Conservation (phyloP, 2,329 filamentous ascomycete genomes). For the Colletotrichum godetiae region DNA sequence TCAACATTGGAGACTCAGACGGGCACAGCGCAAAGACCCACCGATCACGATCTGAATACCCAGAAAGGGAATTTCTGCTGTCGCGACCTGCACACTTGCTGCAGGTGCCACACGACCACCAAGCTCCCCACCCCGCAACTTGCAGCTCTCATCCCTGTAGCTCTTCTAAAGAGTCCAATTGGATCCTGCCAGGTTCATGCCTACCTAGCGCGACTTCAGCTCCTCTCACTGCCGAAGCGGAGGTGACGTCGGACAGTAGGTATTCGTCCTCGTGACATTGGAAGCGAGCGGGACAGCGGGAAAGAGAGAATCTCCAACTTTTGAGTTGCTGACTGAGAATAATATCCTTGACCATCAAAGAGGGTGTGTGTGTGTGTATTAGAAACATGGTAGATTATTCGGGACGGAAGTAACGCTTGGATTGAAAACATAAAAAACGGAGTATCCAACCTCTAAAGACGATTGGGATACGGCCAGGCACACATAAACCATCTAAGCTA, state of each 20-base stretch:
- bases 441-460: too few species aligned
- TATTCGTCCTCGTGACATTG: background rate
- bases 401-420: too few species aligned
- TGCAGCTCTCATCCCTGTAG: background rate
- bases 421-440: too few species aligned
- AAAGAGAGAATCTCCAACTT: background rate
- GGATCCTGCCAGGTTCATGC: background rate
- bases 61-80: conserved; percentile 35
- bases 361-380: too few species aligned
- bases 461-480: too few species aligned
- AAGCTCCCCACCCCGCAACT: conserved; percentile 27
- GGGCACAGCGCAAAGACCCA: conserved; percentile 1
- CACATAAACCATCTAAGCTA: too few species aligned
- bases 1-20: too few species aligned
- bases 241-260: background rate
- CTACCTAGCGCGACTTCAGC: background rate
- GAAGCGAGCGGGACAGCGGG: background rate
- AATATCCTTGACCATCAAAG: too few species aligned
- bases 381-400: too few species aligned
- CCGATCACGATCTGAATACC: conserved; percentile 35
- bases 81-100: too few species aligned
- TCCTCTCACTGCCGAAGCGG: background rate
- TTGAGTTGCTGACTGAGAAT: too few species aligned
- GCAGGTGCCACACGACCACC: background rate
- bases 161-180: background rate